Conservation (phyloP, 257 asterid species). For the Gentiana macrophylla region DNA sequence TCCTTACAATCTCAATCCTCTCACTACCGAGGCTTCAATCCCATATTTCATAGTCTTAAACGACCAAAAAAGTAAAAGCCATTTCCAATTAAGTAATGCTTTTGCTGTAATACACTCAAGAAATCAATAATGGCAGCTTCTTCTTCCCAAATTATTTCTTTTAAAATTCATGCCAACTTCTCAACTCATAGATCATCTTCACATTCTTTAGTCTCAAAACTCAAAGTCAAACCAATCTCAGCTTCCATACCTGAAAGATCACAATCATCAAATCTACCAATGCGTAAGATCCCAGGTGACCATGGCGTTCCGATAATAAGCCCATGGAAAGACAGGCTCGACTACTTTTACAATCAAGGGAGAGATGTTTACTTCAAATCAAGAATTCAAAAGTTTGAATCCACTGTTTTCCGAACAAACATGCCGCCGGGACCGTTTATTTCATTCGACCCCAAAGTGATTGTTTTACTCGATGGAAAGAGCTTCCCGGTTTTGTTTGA, state of each 20-base stretch:
- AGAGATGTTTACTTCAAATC: constrained; percentile 63
- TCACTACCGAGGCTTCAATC: no score
- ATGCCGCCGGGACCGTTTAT: constrained; percentile 95
- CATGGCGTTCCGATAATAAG: constrained; percentile 62
- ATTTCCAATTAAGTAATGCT: no score
- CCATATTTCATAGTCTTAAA: no score
- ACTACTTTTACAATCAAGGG: constrained; percentile 77
- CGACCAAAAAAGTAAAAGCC: no score
- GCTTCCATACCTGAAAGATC: constrained; percentile 36
- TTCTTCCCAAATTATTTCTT: constrained; percentile 22
- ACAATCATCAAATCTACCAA: constrained; percentile 25
- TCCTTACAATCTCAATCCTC: no score
- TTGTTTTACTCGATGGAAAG: constrained; percentile 73
- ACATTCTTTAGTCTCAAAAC: not conserved
- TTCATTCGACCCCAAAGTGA: constrained; percentile 55
- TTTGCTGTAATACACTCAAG: not conserved
- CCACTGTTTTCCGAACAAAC: constrained; percentile 69
- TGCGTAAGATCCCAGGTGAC: constrained; percentile 57
- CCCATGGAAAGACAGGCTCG: constrained; percentile 68
- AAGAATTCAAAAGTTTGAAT: constrained; percentile 44
- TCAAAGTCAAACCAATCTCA: constrained; percentile 7
- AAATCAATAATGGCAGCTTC: constrained; percentile 20
- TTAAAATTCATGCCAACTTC: constrained; percentile 17
- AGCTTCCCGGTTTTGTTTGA: constrained; percentile 70
- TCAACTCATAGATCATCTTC: constrained; percentile 11